Evolutionary conservation across 768 basidiomycete species (phyloP), one percentile per base, ranked within the genome.

Genomic region (Boletus subparvulus): DNA sequence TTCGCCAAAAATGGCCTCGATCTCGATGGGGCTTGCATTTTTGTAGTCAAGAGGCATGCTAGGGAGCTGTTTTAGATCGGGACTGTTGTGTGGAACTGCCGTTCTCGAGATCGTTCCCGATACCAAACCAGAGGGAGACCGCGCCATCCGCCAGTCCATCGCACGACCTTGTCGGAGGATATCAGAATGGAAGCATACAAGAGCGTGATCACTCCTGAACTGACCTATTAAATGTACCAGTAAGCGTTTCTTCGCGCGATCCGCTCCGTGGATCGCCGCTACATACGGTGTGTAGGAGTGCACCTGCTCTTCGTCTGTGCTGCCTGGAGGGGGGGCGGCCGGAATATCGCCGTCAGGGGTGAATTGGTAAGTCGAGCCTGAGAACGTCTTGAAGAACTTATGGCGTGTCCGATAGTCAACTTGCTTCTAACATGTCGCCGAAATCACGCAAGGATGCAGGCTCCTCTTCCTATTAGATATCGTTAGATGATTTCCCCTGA

Each of bases 1-100:
- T 56, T 85, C 80, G 0, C 87, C 86, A 5, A 87, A 56, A 41
- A 88, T 83, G 13, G 80, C 83, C 65, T 88, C 86, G 1, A 88
- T 80, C 70, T 88, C 87, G 56, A 87, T 80, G 39, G 87, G 84
- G 51, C 74, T 74, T 3, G 78, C 80, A 47, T 73, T 77, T 62
- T 63, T 54, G 47, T 65, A 61, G 64, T 87, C 86, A 6, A 86
- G 73, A 35, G 86, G 72, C 84, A 87, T 87, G 63, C 86, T 87
- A 5, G 83, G 78, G 48, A 76, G 73, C 48, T 84, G 79, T 9
- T 51, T 74, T 60, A 74, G 79, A 3, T 79, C 74, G 3, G 84
- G 75, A 26, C 59, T 60, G 33, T 61, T 64, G 58, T 86, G 77
- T 33, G 78, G 28, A 12, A 61, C 58, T 44, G 69, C 70, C 4